phyloP scores from a whole-genome alignment of 805 yeast genomes.

The Priceomyces medius region DNA sequence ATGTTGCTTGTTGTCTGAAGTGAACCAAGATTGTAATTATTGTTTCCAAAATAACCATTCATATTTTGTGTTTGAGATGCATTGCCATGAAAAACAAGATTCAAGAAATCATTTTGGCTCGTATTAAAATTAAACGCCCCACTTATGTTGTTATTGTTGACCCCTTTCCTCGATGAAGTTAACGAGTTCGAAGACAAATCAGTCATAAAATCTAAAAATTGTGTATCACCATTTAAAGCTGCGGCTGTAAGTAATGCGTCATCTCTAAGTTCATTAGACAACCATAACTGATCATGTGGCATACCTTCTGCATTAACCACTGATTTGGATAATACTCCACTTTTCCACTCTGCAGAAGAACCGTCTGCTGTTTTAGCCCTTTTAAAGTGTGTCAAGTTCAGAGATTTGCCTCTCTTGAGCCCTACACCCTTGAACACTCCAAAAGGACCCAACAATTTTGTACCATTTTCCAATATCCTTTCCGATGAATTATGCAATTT shows the following conservation, averaged over 20 bases:
- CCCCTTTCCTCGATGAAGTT: conserved; percentile 3
- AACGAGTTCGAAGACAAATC: conserved; percentile 13
- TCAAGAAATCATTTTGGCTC: conserved; percentile 49
- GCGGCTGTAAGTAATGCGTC: conserved; percentile 75
- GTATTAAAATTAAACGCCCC: conserved; percentile 12
- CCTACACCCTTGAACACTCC: conserved; percentile 65
- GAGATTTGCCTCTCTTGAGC: conserved; percentile 8
- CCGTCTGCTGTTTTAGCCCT: not conserved
- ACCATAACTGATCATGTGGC: conserved; percentile 59
- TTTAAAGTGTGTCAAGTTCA: conserved; percentile 5
- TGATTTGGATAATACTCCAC: conserved; percentile 1
- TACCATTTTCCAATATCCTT: conserved; percentile 40
- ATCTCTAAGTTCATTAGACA: conserved; percentile 66
- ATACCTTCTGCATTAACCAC: conserved; percentile 15
- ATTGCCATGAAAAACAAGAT: conserved; percentile 52
- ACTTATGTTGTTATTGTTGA: conserved; percentile 1
- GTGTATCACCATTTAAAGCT: conserved; percentile 61
- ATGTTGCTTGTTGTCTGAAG: conserved; percentile 11
- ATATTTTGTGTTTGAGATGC: conserved; percentile 9
- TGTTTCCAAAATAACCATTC: conserved; percentile 2
- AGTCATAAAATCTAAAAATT: conserved; percentile 53
- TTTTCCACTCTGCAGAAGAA: not conserved
- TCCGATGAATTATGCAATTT: conserved; percentile 49
- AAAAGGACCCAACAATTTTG: conserved; percentile 71
- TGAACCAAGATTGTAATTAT: conserved; percentile 7